These are phyloP conservation scores for Graphilbum sp. DNA, from an alignment of 2,329 filamentous ascomycete genomes.

Conservation along the genomic window DNA sequence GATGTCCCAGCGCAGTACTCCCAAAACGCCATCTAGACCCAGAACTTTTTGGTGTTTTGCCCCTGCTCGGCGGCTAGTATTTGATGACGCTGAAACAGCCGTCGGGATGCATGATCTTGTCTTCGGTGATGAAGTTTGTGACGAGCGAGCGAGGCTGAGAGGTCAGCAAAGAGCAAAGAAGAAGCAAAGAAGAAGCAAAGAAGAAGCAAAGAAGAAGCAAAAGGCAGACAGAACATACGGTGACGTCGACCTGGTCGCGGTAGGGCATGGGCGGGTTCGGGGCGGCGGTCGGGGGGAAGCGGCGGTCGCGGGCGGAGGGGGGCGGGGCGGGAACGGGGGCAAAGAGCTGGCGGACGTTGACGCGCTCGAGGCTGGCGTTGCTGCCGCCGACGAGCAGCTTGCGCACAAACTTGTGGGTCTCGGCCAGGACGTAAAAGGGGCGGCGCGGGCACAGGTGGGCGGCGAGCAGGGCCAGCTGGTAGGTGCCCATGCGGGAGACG, in stretches of 20 bases:
- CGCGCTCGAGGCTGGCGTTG: conserved; percentile 50
- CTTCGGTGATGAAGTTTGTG: conserved; percentile 60
- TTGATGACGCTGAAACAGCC: conserved; percentile 8
- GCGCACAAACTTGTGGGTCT: conserved; percentile 93
- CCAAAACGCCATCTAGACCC: background rate
- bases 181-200: background rate
- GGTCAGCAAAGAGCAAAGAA: conserved; percentile 1
- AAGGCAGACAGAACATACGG: conserved; percentile 22
- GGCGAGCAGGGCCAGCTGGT: conserved; percentile 72
- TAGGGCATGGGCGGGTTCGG: conserved; percentile 18
- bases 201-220: background rate
- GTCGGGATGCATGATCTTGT: conserved; percentile 33
- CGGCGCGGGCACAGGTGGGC: conserved; percentile 29
- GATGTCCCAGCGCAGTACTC: background rate
- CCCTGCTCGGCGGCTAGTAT: no score
- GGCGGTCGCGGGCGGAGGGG: conserved; percentile 16
- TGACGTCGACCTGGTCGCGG: conserved; percentile 51
- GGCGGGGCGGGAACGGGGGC: conserved; percentile 52
- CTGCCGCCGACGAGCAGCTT: conserved; percentile 53
- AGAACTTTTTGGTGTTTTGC: no score
- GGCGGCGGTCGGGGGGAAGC: conserved; percentile 7
- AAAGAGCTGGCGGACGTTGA: conserved; percentile 59
- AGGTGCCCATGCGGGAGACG: conserved; percentile 71
- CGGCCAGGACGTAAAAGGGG: conserved; percentile 77
- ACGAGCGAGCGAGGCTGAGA: conserved; percentile 50